Evolutionary conservation across 192 early-diverging fungal species (phyloP).

Genomic region (Dimargaris cristalligena): DNA sequence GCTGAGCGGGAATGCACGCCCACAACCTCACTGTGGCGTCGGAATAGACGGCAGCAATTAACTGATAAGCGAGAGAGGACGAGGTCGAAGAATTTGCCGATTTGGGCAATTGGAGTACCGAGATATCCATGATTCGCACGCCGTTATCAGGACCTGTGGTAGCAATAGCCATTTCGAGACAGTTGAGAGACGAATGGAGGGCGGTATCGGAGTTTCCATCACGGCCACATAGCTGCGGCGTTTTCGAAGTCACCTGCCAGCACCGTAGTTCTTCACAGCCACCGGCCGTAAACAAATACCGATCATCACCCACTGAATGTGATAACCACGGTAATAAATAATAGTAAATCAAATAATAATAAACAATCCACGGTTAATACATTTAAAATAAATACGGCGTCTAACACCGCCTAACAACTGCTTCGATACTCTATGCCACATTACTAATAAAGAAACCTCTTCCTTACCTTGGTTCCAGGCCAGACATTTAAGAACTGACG

Average conservation of each 20-base stretch:
- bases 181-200: slow-evolving; percentile 17
- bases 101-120: slow-evolving; percentile 20
- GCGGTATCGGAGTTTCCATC: slow-evolving; percentile 9
- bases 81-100: background rate
- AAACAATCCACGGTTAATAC: no score
- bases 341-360: no score
- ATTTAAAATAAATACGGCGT: no score
- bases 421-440: no score
- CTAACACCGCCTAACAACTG: no score
- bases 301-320: slow-evolving; percentile 10
- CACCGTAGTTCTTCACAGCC: slow-evolving; percentile 43
- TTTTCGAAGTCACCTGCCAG: slow-evolving; percentile 32
- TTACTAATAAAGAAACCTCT: background rate
- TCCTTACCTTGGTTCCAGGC: slow-evolving; percentile 17
- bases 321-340: no score
- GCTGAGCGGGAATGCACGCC: slow-evolving; percentile 8
- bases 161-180: slow-evolving; percentile 19
- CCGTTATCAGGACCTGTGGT: slow-evolving; percentile 6
- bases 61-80: slow-evolving; percentile 18
- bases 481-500: slow-evolving; percentile 33
- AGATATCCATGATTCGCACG: slow-evolving; percentile 56
- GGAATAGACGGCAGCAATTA: slow-evolving; percentile 55
- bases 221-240: slow-evolving; percentile 10
- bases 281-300: slow-evolving; percentile 45
- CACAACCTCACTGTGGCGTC: slow-evolving; percentile 40